Percentiles rank a stretch among this genome's conserved stretches.
These are phyloP conservation scores for Apostasia ramifera DNA, from an alignment of 106 monocot species.

Conservation along the genomic window DNA sequence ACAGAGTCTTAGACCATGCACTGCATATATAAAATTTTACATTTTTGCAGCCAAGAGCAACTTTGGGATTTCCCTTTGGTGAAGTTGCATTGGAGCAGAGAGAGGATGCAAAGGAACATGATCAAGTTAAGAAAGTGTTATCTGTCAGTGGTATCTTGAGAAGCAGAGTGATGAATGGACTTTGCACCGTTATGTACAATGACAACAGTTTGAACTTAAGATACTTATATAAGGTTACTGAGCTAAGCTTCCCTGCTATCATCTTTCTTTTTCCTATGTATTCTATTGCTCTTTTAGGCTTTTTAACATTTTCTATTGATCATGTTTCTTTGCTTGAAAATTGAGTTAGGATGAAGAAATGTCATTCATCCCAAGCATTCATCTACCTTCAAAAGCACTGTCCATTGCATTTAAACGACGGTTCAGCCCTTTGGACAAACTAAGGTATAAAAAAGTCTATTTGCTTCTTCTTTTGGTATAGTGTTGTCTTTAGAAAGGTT, in stretches of 20 bases:
- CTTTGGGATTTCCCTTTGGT: conserved; percentile 65
- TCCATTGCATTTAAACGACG: conserved; percentile 81
- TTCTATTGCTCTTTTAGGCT: neutral
- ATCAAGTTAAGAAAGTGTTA: conserved; percentile 28
- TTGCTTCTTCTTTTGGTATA: neutral
- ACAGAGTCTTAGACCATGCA: too few relatives aligned
- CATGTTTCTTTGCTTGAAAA: neutral
- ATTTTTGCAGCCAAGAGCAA: conserved; percentile 65
- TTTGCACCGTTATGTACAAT: conserved; percentile 48
- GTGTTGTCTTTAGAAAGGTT: neutral
- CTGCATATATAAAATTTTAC: neutral
- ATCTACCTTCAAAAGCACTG: conserved; percentile 61
- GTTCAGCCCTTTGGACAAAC: conserved; percentile 71
- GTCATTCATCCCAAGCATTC: conserved; percentile 75
- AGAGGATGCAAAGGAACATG: conserved; percentile 26
- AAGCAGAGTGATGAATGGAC: conserved; percentile 57
- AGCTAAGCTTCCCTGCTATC: neutral
- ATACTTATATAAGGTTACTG: conserved; percentile 85
- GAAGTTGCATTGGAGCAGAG: conserved; percentile 67
- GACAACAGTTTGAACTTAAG: conserved; percentile 60
- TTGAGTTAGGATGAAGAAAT: conserved; percentile 67
- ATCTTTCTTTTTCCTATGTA: conserved; percentile 1
- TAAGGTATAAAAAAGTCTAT: conserved; percentile 43
- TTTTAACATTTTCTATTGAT: neutral
- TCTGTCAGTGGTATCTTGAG: conserved; percentile 60